Conservation (phyloP, 306 rosid species). For the Vigna nakashimae region DNA sequence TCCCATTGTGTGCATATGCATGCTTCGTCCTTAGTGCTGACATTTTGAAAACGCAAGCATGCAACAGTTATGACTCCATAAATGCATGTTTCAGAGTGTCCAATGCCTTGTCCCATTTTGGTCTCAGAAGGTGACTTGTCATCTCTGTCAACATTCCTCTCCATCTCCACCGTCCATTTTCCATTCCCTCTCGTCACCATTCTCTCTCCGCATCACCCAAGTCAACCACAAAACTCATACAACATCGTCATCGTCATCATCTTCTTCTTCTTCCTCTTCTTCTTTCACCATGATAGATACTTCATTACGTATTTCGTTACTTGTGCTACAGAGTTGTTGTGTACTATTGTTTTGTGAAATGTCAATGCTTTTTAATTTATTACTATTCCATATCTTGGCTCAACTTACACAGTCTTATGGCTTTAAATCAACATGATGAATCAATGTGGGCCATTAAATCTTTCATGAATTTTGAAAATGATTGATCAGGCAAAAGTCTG, state of each 20-base stretch:
- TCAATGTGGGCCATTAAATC: constrained; percentile 40
- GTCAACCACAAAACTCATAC: constrained; percentile 36
- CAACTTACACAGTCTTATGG: constrained; percentile 22
- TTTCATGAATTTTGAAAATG: constrained; percentile 14
- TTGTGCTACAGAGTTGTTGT: constrained; percentile 16
- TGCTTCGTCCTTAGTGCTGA: constrained; percentile 45
- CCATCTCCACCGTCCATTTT: constrained; percentile 53
- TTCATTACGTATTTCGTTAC: constrained; percentile 37
- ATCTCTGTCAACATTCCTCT: constrained; percentile 63
- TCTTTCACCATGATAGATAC: background rate
- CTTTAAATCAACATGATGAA: constrained; percentile 10
- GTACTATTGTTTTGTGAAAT: constrained; percentile 25
- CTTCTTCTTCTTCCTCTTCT: background rate
- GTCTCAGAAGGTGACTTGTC: constrained; percentile 38
- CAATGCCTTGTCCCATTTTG: constrained; percentile 51
- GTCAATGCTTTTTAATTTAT: constrained; percentile 34
- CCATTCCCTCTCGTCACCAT: constrained; percentile 30
- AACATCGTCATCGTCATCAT: background rate
- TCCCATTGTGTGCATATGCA: constrained; percentile 12
- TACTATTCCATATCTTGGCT: constrained; percentile 4
- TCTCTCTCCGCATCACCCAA: background rate
- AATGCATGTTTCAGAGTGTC: constrained; percentile 56
- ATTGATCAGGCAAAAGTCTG: constrained; percentile 24
- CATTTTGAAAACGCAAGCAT: constrained; percentile 60
- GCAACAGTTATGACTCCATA: constrained; percentile 57